phyloP scores from a whole-genome alignment of 345 rosid genomes.

The Acer saccharum region DNA sequence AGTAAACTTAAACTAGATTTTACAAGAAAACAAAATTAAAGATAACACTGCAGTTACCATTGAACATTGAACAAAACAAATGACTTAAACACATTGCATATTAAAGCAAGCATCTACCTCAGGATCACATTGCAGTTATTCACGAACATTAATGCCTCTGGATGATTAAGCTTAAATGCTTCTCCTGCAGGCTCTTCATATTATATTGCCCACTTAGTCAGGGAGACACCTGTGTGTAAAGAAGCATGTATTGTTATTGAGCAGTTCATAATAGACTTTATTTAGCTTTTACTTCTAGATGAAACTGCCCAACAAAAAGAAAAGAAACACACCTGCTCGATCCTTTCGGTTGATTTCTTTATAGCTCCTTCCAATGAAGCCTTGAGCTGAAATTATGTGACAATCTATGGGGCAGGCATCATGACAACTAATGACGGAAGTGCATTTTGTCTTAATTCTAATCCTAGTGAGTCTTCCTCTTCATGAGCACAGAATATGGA shows the following conservation, averaged over 20 bases:
- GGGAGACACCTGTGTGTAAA: constrained; percentile 50
- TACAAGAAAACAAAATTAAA: background rate
- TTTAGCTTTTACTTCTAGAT: background rate
- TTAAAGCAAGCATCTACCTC: constrained; percentile 31
- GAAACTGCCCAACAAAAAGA: background rate
- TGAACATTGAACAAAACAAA: background rate
- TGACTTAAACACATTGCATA: background rate
- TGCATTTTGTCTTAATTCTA: constrained; percentile 47
- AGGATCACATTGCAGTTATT: constrained; percentile 88
- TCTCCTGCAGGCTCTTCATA: constrained; percentile 89
- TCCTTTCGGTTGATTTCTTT: background rate
- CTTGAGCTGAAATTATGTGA: too few species aligned
- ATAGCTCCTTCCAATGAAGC: too few species aligned
- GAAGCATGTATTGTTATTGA: background rate
- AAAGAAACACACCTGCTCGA: constrained; percentile 36
- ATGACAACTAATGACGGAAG: constrained; percentile 59
- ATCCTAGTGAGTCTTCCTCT: constrained; percentile 45
- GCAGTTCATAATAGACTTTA: background rate
- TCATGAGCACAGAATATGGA: constrained; percentile 33
- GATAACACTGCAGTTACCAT: background rate
- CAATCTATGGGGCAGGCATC: too few species aligned
- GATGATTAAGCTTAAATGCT: constrained; percentile 69
- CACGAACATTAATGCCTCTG: constrained; percentile 60
- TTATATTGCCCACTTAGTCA: constrained; percentile 84
- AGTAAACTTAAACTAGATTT: too few species aligned